phyloP scores from a whole-genome alignment of 2,329 filamentous ascomycete species.

The Ceratocystis lukuohia region DNA sequence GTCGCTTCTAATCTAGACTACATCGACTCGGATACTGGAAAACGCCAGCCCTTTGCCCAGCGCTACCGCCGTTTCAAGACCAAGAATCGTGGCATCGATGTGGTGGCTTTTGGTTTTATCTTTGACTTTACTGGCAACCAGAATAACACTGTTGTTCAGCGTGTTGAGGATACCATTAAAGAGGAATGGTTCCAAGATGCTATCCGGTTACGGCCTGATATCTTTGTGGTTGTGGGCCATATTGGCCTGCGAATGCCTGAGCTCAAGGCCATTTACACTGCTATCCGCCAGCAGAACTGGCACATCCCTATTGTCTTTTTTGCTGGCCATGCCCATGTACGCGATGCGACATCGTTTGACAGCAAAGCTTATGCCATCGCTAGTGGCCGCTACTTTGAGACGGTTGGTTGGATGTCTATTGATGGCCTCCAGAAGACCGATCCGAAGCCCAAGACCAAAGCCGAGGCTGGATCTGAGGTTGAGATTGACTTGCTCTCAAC shows the following conservation, averaged over 20 bases:
- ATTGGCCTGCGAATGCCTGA: constrained; percentile 71
- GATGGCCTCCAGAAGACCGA: constrained; percentile 41
- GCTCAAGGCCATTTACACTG: constrained; percentile 62
- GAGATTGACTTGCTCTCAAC: constrained; percentile 28
- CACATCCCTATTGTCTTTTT: constrained; percentile 83
- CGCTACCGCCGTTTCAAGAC: constrained; percentile 84
- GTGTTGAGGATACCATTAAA: constrained; percentile 65
- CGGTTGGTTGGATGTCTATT: constrained; percentile 84
- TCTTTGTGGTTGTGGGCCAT: constrained; percentile 80
- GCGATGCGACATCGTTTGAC: constrained; percentile 72
- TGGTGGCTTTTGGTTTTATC: constrained; percentile 84
- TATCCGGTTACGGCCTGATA: constrained; percentile 69
- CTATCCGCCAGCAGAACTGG: constrained; percentile 63
- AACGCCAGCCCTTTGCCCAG: constrained; percentile 61
- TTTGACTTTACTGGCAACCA: constrained; percentile 87
- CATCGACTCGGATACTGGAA: constrained; percentile 55
- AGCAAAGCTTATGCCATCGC: constrained; percentile 64
- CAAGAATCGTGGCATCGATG: constrained; percentile 69
- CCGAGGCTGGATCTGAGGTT: constrained; percentile 19
- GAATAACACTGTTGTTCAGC: constrained; percentile 77
- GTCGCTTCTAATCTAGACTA: constrained; percentile 91
- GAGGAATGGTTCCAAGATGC: constrained; percentile 82
- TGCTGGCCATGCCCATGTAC: constrained; percentile 78
- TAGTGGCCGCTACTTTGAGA: constrained; percentile 87
- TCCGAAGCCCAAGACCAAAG: constrained; percentile 13